Conservation (phyloP, 2,329 filamentous ascomycete species). For the Claviceps digitariae region DNA sequence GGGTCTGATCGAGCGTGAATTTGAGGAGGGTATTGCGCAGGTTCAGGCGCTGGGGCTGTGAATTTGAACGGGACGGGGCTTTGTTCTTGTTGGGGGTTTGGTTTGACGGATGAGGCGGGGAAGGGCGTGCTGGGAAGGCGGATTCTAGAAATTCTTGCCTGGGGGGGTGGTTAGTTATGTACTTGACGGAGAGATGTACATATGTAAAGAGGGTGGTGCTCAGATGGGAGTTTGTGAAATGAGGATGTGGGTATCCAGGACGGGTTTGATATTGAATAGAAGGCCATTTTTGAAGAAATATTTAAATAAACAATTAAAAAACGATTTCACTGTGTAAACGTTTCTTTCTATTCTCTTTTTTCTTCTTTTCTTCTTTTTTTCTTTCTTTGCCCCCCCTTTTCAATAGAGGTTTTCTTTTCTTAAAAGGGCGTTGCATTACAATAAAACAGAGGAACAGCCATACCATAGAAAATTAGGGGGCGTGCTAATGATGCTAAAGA, state of each 20-base stretch:
- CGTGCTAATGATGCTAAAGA: constrained; percentile 59
- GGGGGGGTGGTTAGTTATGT: constrained; percentile 6
- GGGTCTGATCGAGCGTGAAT: constrained; percentile 53
- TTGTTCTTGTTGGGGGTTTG: background rate
- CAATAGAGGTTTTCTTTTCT: background rate
- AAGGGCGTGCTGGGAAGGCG: constrained; percentile 51
- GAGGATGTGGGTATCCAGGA: no score
- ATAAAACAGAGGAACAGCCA: constrained; percentile 14
- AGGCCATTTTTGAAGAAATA: no score
- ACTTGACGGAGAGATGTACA: no score
- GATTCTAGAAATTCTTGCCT: constrained; percentile 67
- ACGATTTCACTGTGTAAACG: no score
- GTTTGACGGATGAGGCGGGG: background rate
- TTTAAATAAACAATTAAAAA: no score
- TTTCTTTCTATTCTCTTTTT: no score
- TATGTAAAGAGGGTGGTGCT: no score
- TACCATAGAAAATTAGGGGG: constrained; percentile 78
- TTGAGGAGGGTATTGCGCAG: constrained; percentile 53
- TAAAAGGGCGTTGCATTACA: no score
- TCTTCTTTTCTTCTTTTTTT: background rate
- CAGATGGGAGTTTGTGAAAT: no score
- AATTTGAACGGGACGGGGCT: background rate
- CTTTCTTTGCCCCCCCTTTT: no score
- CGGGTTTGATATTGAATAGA: no score
- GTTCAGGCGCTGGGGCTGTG: constrained; percentile 28